Evolutionary conservation across 768 basidiomycete species (phyloP).

Genomic region (Sarcodon aspratus): DNA sequence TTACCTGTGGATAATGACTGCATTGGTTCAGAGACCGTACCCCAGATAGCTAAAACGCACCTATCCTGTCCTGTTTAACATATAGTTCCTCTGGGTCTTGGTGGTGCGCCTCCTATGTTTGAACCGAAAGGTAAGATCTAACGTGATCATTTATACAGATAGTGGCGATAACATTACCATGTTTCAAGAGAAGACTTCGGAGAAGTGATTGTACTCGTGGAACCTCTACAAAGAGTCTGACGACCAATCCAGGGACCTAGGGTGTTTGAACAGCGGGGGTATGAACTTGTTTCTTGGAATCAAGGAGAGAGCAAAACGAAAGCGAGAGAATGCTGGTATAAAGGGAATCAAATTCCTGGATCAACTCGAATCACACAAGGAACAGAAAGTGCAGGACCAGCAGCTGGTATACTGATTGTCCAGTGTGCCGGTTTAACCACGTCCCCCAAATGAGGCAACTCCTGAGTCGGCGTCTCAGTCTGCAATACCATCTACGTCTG

Average conservation of each 20-base stretch:
- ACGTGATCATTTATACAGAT: constrained; percentile 1
- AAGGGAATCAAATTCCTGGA: constrained; percentile 5
- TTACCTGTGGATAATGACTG: constrained; percentile 49
- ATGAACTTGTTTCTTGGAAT: constrained; percentile 1
- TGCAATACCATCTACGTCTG: too few species aligned
- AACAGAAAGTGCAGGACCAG: too few species aligned
- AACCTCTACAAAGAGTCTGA: constrained; percentile 7
- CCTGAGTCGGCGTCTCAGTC: too few species aligned
- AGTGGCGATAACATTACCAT: constrained; percentile 14
- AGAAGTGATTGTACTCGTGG: constrained; percentile 8
- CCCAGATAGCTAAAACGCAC: constrained; percentile 30
- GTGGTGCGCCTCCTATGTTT: constrained; percentile 45
- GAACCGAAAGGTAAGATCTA: constrained; percentile 5
- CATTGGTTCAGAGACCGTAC: background rate
- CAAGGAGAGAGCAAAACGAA: constrained; percentile 7
- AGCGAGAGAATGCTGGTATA: constrained; percentile 7
- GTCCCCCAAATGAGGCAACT: too few species aligned
- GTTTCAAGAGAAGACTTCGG: background rate
- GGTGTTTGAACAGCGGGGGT: constrained; percentile 5
- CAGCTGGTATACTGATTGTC: too few species aligned
- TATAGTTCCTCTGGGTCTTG: constrained; percentile 97
- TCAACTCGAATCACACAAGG: background rate
- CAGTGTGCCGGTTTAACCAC: too few species aligned
- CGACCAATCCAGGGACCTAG: too few species aligned
- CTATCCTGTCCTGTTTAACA: constrained; percentile 95